Evolutionary conservation across 768 basidiomycete species (phyloP), one percentile per base, ranked within the genome.

Genomic region (Rhizopogon roseolus): DNA sequence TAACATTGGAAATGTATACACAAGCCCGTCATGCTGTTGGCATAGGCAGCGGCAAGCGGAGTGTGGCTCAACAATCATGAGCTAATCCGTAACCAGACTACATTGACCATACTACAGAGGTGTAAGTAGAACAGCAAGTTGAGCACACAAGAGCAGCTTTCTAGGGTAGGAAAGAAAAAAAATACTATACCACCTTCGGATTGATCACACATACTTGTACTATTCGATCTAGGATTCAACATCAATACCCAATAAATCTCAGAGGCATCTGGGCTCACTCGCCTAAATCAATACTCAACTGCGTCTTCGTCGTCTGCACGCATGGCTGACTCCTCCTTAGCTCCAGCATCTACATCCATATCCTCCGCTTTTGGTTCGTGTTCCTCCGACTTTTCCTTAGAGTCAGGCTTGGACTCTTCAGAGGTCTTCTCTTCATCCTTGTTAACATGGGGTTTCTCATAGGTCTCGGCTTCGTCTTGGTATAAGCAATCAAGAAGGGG

Each of bases 271-370:
- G 8, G 5, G 14, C 13, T 16, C 14, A 22, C 46, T 48, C 14
- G 36, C 46, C 46, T 55, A 52, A 29, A 29, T 68, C 55, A 89
- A 72, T 90, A 90, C 71, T 90, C 88, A 43, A 90, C 86, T 9
- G 86, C 88, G 64, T 90, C 88, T 57, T 90, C 88, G 58, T 87
- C 88, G 54, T 89, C 86, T 46, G 81, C 84, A 58, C 79, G 81
- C 71, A 80, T 77, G 8, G 76, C 65, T 37, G 61, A 53, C 34
- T 63, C 62, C 52, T 78, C 73, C 59, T 74, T 74, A 54, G 49
- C 32, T 22, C 49, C 34, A 36, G 37, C 46, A 9, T 48, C 46
- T 25, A 48, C 69, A 60, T 65, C 71, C 58, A 62, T 29, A 55
- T 55, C 41, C 62, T 58, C 70, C 54, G 40, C 66, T 63, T 58